Evolutionary conservation across 139 green algal species (phyloP).

Genomic region (Dunaliella sp.): DNA sequence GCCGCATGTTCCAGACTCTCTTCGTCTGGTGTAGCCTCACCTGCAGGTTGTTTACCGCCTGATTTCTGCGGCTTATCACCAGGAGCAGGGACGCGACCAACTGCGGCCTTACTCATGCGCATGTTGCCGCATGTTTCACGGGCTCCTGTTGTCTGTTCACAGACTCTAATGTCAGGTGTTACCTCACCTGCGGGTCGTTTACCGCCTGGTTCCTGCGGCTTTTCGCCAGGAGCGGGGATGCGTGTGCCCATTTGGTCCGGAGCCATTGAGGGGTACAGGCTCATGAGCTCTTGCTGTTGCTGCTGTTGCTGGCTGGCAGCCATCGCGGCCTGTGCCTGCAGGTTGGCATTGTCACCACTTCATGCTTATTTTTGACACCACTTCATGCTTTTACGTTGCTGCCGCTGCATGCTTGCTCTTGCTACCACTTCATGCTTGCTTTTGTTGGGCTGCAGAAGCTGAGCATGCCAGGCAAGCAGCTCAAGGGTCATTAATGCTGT

Average conservation of each 20-base stretch:
- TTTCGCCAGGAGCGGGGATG: slow-evolving; percentile 25
- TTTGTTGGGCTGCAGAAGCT: too few species aligned
- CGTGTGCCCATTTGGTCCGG: slow-evolving; percentile 42
- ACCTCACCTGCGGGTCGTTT: not conserved
- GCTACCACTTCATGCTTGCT: too few species aligned
- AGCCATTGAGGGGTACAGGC: slow-evolving; percentile 53
- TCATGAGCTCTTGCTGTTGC: not conserved
- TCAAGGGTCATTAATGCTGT: too few species aligned
- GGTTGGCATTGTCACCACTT: not conserved
- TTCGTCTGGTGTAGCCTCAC: too few species aligned
- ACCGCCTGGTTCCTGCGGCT: not conserved
- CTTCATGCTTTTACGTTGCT: too few species aligned
- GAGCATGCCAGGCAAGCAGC: too few species aligned
- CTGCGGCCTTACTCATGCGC: too few species aligned
- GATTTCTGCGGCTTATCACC: not conserved
- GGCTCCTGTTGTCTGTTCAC: too few species aligned
- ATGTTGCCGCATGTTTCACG: too few species aligned
- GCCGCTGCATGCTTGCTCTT: too few species aligned
- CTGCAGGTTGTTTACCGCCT: not conserved
- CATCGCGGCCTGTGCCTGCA: not conserved
- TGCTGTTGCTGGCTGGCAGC: slow-evolving; percentile 12
- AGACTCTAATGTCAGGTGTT: not conserved
- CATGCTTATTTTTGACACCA: too few species aligned
- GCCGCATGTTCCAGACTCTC: too few species aligned
- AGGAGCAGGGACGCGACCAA: not conserved